Base-by-base conservation (phyloP, 805 yeast species). In the Candida oleophila region DNA sequence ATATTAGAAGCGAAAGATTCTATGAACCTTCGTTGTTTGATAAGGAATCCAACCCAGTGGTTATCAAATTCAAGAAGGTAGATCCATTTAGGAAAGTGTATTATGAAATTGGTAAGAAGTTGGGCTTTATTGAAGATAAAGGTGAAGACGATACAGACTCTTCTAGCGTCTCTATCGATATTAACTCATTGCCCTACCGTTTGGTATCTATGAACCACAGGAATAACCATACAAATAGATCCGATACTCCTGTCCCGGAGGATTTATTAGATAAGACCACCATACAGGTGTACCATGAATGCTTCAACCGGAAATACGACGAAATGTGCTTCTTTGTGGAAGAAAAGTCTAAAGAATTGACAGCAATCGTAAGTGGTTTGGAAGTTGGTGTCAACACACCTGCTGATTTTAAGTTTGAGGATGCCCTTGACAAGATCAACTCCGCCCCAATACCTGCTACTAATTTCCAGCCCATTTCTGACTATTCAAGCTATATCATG, bases 151-250 rank as follows among this genome's bases (percentile, higher is more conserved):
- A 49, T 9, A 25, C 22, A 14, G 32, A 33, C 39, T 25, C 7
- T 5, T 43, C 22, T 25, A 30, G 25, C 15, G 43, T 25, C 12
- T 14, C 21, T 20, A 41, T 28, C 3, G 37, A 42, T 41, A 14
- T 30, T 45, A 41, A 2, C 30, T 38, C 33, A 7, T 49, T 55
- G 15, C 71, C 71, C 1, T 74, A 85, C 38, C 71, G 85, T 46
- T 76, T 87, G 50, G 81, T 94, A 83, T 66, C 77, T 19, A 73
- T 88, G 68, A 78, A 77, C 12, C 80, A 78, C 55, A 75, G 96
- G 42, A 80, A 83, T 52, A 88, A 89, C 61, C 78, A 76, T 50
- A 87, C 97, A 0, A 65, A 78, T 42, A 76, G 97, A 53, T 79
- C 89, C 1, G 83, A 80, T 48, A 49, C 52, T 9, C 59, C 52